These are phyloP conservation scores for Microcos paniculata DNA, from an alignment of 345 rosid genomes.

Conservation along the genomic window DNA sequence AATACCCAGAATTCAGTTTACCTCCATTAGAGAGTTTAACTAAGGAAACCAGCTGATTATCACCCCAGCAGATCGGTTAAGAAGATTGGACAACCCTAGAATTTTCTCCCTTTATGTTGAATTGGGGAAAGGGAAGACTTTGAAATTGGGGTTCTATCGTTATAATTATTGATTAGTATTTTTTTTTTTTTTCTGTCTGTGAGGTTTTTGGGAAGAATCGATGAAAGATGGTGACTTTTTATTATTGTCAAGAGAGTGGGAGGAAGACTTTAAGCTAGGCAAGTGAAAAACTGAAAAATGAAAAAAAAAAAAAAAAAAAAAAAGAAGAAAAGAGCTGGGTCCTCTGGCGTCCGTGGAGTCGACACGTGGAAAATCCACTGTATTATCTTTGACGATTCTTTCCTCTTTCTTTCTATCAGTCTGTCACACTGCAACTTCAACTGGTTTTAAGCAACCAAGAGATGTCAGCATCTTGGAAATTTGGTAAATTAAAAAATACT, in stretches of 20 bases:
- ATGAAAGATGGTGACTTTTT: constrained; percentile 9
- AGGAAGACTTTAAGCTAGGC: constrained; percentile 1
- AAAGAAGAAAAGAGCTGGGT: not conserved
- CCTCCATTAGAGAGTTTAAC: constrained; percentile 10
- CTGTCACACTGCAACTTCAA: not conserved
- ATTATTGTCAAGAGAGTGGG: not conserved
- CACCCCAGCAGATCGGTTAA: not conserved
- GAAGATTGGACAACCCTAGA: not conserved
- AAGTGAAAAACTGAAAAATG: not conserved
- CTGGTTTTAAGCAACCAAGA: not conserved
- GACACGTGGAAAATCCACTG: not conserved
- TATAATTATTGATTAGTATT: too few species aligned
- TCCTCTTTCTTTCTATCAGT: not conserved
- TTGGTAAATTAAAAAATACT: too few species aligned
- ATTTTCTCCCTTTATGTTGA: not conserved
- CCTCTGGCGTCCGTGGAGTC: not conserved
- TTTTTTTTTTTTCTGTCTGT: not conserved
- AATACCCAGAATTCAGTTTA: constrained; percentile 8
- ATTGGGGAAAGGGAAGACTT: constrained; percentile 3
- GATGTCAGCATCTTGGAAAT: not conserved
- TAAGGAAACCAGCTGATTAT: not conserved
- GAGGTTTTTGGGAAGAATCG: not conserved
- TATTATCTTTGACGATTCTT: not conserved
- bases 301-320: not conserved
- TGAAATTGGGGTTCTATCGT: too few species aligned